Evolutionary conservation across 139 green algal genomes (phyloP).

Genomic region (Auxenochlorella pyrenoidosa): DNA sequence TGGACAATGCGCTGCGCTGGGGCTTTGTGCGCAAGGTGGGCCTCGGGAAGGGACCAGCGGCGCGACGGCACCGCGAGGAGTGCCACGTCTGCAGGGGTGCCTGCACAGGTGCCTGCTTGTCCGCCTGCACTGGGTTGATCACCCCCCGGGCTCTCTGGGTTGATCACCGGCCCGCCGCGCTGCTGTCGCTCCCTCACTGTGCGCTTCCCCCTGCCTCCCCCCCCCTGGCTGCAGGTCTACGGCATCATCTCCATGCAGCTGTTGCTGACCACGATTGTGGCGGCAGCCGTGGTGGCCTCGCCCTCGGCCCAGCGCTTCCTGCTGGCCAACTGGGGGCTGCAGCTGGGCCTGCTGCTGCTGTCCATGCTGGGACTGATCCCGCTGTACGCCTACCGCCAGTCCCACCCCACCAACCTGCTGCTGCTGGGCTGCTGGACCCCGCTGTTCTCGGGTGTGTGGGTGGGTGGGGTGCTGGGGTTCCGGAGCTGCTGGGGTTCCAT

Average conservation of each 20-base stretch:
- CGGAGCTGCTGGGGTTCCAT: neutral
- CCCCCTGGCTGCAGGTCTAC: constrained; percentile 31
- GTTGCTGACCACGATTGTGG: constrained; percentile 54
- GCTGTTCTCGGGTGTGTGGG: constrained; percentile 10
- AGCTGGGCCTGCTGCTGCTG: constrained; percentile 38
- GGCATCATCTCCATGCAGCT: constrained; percentile 55
- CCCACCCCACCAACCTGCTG: constrained; percentile 73
- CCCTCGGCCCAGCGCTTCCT: constrained; percentile 43
- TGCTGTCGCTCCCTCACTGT: too few relatives aligned
- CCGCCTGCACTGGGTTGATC: too few relatives aligned
- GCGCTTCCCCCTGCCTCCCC: too few relatives aligned
- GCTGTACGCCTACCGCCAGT: constrained; percentile 62
- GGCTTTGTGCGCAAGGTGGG: constrained; percentile 72
- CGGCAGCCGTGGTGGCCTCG: constrained; percentile 48
- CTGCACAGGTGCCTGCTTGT: too few relatives aligned
- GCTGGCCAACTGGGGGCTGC: constrained; percentile 2
- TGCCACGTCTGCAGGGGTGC: too few relatives aligned
- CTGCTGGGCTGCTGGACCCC: constrained; percentile 62
- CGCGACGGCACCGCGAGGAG: too few relatives aligned
- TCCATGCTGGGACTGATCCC: constrained; percentile 30
- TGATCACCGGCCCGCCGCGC: too few relatives aligned
- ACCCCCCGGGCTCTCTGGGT: too few relatives aligned
- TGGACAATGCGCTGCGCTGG: constrained; percentile 62
- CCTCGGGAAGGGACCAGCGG: neutral
- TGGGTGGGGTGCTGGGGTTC: too few relatives aligned